These are phyloP conservation scores for Posidonia oceanica DNA, from an alignment of 116 monocot species.

Conservation along the genomic window DNA sequence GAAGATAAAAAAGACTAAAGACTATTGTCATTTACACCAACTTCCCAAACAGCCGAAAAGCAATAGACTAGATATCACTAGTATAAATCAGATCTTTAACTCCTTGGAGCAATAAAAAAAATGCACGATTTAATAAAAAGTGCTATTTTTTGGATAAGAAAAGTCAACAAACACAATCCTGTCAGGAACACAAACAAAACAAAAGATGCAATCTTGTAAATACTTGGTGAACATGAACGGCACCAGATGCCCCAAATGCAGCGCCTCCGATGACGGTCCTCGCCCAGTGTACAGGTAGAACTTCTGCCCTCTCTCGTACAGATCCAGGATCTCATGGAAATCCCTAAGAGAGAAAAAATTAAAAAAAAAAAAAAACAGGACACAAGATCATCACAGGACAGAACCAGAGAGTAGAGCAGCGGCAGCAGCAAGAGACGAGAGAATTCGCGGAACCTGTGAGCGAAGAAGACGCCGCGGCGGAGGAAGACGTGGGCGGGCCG, in stretches of 20 bases:
- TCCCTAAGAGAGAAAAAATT: constrained; percentile 32
- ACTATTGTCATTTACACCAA: too few relatives aligned
- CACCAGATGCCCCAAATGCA: constrained; percentile 89
- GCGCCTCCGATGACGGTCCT: constrained; percentile 88
- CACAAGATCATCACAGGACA: background rate
- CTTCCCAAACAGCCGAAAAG: too few relatives aligned
- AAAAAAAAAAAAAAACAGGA: background rate
- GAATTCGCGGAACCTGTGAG: constrained; percentile 43
- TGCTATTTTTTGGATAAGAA: too few relatives aligned
- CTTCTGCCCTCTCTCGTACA: constrained; percentile 82
- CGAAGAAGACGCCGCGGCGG: constrained; percentile 93
- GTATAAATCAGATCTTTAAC: too few relatives aligned
- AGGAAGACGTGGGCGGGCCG: constrained; percentile 81
- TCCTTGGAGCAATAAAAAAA: background rate
- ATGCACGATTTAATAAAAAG: background rate
- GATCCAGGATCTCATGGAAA: constrained; percentile 74
- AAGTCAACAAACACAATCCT: too few relatives aligned
- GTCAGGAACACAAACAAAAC: background rate
- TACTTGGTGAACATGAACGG: constrained; percentile 99
- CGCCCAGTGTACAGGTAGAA: constrained; percentile 92
- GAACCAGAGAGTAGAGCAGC: background rate
- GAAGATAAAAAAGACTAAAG: too few relatives aligned
- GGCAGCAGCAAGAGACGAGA: background rate
- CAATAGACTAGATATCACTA: too few relatives aligned
- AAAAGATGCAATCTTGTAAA: background rate